Conservation (phyloP, 2,329 filamentous ascomycete genomes). For the Aspergillus versicolor region DNA sequence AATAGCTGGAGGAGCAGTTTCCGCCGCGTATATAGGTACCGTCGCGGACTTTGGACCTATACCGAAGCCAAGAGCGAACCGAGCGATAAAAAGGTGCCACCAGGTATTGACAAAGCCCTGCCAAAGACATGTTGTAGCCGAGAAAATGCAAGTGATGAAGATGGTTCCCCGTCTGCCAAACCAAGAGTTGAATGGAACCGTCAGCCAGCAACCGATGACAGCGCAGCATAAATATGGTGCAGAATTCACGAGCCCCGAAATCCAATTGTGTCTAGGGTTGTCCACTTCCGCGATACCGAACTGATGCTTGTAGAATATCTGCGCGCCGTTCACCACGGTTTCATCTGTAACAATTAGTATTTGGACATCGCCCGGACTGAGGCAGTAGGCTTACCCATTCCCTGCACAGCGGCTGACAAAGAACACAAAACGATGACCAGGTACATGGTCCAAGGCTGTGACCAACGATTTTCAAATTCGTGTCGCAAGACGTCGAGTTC, state of each 20-base stretch:
- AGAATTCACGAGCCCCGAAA: conserved; percentile 62
- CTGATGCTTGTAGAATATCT: conserved; percentile 62
- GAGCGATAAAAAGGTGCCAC: conserved; percentile 68
- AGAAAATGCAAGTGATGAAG: conserved; percentile 72
- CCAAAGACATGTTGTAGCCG: conserved; percentile 55
- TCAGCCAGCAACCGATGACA: conserved; percentile 70
- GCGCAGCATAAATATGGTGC: conserved; percentile 63
- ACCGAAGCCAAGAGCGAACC: conserved; percentile 72
- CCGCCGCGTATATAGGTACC: conserved; percentile 74
- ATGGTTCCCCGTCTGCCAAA: conserved; percentile 74
- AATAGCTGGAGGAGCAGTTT: conserved; percentile 67
- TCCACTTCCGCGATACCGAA: conserved; percentile 57
- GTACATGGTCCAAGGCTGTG: conserved; percentile 65
- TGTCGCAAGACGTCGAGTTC: conserved; percentile 59
- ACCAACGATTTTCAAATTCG: conserved; percentile 68
- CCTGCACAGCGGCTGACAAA: conserved; percentile 68
- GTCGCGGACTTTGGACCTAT: conserved; percentile 75
- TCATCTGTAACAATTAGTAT: conserved; percentile 49
- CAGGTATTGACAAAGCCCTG: conserved; percentile 68
- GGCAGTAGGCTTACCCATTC: conserved; percentile 52
- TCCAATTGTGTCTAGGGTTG: conserved; percentile 52
- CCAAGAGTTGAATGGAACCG: conserved; percentile 67
- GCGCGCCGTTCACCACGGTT: conserved; percentile 68
- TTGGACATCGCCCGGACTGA: background rate
- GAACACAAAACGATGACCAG: conserved; percentile 66